A percentile compares a stretch with the other conserved stretches of the same genome.
Conservation (phyloP, 176 grass and related monocot species). For the Oryza meridionalis region DNA sequence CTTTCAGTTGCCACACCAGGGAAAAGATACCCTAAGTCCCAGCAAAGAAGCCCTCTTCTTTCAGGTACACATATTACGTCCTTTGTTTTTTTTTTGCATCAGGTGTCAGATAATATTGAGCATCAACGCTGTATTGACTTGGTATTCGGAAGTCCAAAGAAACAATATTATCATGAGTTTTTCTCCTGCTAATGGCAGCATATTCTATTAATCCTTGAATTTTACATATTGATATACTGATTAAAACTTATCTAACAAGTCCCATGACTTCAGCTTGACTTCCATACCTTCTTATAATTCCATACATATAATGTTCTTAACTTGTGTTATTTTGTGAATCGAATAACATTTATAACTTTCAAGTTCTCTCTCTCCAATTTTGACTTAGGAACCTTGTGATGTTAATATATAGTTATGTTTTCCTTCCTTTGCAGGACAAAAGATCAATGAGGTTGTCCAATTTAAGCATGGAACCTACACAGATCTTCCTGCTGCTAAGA, state of each 20-base stretch:
- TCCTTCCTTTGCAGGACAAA: conserved; percentile 65
- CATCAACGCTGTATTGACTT: not conserved
- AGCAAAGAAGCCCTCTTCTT: conserved; percentile 62
- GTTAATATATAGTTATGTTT: conserved; percentile 28
- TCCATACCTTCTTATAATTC: conserved; percentile 14
- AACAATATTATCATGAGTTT: conserved; percentile 1
- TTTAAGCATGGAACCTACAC: conserved; percentile 71
- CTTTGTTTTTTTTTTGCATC: conserved; percentile 42
- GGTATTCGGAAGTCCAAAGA: conserved; percentile 22
- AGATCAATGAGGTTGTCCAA: conserved; percentile 71
- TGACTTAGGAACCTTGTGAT: not conserved
- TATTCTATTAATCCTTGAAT: conserved; percentile 3
- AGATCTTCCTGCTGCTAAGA: conserved; percentile 76
- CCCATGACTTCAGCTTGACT: not conserved
- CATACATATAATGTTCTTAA: not conserved
- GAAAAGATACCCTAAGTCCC: conserved; percentile 49
- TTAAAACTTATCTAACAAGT: conserved; percentile 18
- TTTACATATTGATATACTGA: not conserved
- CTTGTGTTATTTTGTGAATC: conserved; percentile 2
- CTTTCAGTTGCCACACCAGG: conserved; percentile 42
- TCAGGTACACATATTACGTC: conserved; percentile 52
- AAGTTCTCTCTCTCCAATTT: not conserved
- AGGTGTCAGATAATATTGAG: conserved; percentile 3
- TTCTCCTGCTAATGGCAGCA: not conserved
- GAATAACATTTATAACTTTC: not conserved